Conservation (phyloP, 1,284 basidiomycete genomes). For the Stygiomarasmius scandens region DNA sequence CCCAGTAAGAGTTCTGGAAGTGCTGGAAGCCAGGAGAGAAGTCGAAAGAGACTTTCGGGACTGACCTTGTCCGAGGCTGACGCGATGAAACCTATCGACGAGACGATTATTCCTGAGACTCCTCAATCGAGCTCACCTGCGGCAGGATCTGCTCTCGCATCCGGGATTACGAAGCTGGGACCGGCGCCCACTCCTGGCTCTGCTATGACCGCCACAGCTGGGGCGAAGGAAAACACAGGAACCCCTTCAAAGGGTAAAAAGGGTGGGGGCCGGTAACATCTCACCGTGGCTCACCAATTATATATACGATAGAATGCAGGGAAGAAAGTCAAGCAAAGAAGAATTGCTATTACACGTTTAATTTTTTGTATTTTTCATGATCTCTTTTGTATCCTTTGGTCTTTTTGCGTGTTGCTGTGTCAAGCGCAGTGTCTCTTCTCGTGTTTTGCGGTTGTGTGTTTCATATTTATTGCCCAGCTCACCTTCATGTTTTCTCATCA, state of each 20-base stretch:
- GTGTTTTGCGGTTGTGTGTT: no score
- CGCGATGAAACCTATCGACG: conserved; percentile 78
- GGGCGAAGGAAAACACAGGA: not conserved
- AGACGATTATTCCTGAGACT: conserved; percentile 21
- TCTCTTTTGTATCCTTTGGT: not conserved
- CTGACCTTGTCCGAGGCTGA: conserved; percentile 51
- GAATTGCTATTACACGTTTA: not conserved
- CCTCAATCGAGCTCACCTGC: not conserved
- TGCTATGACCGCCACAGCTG: not conserved
- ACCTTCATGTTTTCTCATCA: no score
- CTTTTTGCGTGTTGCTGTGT: no score
- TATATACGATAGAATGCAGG: no score
- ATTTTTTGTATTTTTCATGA: not conserved
- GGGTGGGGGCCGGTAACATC: not conserved
- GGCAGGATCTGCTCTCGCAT: not conserved
- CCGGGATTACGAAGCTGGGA: not conserved
- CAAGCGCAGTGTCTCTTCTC: no score
- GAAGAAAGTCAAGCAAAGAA: not conserved
- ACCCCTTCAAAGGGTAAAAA: not conserved
- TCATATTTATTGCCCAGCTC: no score
- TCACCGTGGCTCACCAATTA: no score
- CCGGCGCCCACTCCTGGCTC: not conserved
- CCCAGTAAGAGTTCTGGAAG: conserved; percentile 4
- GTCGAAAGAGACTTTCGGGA: conserved; percentile 18
- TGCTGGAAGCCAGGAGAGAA: conserved; percentile 15